phyloP scores from a whole-genome alignment of 108 stramenopile species.

The Skeletonema costatum region DNA sequence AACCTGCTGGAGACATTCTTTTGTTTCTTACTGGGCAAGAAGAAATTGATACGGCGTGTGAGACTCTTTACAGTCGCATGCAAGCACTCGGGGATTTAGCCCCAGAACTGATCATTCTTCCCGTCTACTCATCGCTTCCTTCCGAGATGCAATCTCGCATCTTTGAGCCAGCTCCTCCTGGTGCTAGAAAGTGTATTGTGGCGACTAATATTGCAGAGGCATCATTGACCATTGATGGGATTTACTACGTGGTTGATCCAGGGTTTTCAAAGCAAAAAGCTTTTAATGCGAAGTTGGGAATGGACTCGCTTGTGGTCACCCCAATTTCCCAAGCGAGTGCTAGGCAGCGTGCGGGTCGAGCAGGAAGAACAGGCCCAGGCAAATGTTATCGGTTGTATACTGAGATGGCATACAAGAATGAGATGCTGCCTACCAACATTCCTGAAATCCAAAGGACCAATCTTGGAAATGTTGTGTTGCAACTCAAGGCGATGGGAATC shows the following conservation, averaged over 20 bases:
- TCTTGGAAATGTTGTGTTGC: slow-evolving; percentile 94
- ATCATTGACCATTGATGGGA: slow-evolving; percentile 98
- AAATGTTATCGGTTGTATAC: slow-evolving; percentile 99
- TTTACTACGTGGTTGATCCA: slow-evolving; percentile 99
- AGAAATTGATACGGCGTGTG: slow-evolving; percentile 98
- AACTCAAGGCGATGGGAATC: slow-evolving; percentile 97
- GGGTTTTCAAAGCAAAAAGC: slow-evolving; percentile 98
- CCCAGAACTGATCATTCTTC: slow-evolving; percentile 96
- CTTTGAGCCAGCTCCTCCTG: slow-evolving; percentile 97
- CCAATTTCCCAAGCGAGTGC: slow-evolving; percentile 98
- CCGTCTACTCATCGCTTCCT: slow-evolving; percentile 97
- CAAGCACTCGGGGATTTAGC: slow-evolving; percentile 94
- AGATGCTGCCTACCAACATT: slow-evolving; percentile 93
- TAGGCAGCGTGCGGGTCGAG: slow-evolving; percentile 92
- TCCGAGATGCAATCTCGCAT: slow-evolving; percentile 99
- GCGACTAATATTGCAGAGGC: slow-evolving; percentile 99
- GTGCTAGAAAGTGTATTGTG: slow-evolving; percentile 94
- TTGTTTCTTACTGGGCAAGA: slow-evolving; percentile 98
- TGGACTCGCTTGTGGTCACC: slow-evolving; percentile 97
- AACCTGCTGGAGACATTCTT: slow-evolving; percentile 97
- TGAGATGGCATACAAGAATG: slow-evolving; percentile 91
- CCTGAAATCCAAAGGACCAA: slow-evolving; percentile 98
- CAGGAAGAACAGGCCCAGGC: slow-evolving; percentile 97
- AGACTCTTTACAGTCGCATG: slow-evolving; percentile 96
- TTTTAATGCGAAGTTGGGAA: slow-evolving; percentile 97